A percentile compares a stretch with the other conserved stretches of the same genome.
These are phyloP conservation scores for Herpetomonas tarakana DNA, from an alignment of 208 protist genomes.

Conservation along the genomic window DNA sequence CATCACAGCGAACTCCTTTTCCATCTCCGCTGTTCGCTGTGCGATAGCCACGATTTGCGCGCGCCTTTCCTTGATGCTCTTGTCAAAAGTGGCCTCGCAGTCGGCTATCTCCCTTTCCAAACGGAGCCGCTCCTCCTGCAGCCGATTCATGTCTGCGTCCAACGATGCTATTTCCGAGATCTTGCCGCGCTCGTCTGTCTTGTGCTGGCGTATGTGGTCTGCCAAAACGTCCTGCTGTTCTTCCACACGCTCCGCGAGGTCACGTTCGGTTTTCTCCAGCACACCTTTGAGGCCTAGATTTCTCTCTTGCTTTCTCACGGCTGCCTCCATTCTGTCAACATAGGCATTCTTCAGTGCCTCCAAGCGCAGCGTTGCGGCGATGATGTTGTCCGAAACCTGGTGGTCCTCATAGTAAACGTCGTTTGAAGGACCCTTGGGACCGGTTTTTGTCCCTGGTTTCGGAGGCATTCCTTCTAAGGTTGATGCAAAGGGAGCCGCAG, in stretches of 20 bases:
- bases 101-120: constrained; percentile 49
- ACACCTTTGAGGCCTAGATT: constrained; percentile 30
- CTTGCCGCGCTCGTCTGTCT: constrained; percentile 61
- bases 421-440: constrained; percentile 14
- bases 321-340: constrained; percentile 39
- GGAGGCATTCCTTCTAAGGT: constrained; percentile 11
- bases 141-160: constrained; percentile 41
- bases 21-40: constrained; percentile 72
- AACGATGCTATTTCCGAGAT: constrained; percentile 55
- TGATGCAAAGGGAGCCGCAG: not conserved
- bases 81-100: constrained; percentile 48
- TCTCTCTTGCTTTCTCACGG: constrained; percentile 30
- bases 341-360: constrained; percentile 63
- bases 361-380: constrained; percentile 37
- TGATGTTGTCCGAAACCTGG: constrained; percentile 62
- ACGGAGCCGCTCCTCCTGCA: constrained; percentile 63
- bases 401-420: constrained; percentile 60
- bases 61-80: constrained; percentile 55
- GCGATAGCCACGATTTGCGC: constrained; percentile 52
- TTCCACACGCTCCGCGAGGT: constrained; percentile 25
- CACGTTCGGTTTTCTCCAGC: constrained; percentile 24
- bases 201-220: constrained; percentile 85
- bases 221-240: constrained; percentile 82
- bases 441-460: constrained; percentile 23
- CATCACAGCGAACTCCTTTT: constrained; percentile 78